Evolutionary conservation across 176 grass and related monocot species (phyloP).

Genomic region (Lolium perenne): DNA sequence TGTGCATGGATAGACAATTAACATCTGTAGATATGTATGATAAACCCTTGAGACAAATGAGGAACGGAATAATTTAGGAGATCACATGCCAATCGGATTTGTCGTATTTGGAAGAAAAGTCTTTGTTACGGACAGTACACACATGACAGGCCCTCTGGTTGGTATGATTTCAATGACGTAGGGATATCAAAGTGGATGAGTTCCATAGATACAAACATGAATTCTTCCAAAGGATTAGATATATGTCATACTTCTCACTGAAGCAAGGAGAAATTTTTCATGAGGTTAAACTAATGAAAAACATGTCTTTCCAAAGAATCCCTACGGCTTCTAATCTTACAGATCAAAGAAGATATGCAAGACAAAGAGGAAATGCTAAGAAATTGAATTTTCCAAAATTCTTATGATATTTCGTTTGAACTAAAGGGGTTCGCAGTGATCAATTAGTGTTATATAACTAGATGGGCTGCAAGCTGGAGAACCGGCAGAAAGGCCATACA

Average conservation of each 20-base stretch:
- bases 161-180: too few relatives aligned
- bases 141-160: too few relatives aligned
- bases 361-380: neutral
- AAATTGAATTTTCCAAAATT: neutral
- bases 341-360: neutral
- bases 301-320: neutral
- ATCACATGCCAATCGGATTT: slow-evolving; percentile 27
- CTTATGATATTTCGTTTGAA: neutral
- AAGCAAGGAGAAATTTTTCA: neutral
- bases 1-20: slow-evolving; percentile 11
- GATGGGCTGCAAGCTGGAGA: slow-evolving; percentile 20
- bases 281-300: neutral
- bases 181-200: too few relatives aligned
- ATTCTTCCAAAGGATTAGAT: neutral
- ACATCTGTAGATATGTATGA: slow-evolving; percentile 34
- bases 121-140: neutral
- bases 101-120: slow-evolving; percentile 26
- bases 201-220: neutral
- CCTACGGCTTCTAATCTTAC: neutral
- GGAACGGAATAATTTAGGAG: neutral
- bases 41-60: neutral
- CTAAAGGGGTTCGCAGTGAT: neutral
- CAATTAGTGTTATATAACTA: neutral
- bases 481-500: neutral
- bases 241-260: neutral